Evolutionary conservation across 495 filamentous ascomycete species (phyloP).

Genomic region (Durotheca rogersii): DNA sequence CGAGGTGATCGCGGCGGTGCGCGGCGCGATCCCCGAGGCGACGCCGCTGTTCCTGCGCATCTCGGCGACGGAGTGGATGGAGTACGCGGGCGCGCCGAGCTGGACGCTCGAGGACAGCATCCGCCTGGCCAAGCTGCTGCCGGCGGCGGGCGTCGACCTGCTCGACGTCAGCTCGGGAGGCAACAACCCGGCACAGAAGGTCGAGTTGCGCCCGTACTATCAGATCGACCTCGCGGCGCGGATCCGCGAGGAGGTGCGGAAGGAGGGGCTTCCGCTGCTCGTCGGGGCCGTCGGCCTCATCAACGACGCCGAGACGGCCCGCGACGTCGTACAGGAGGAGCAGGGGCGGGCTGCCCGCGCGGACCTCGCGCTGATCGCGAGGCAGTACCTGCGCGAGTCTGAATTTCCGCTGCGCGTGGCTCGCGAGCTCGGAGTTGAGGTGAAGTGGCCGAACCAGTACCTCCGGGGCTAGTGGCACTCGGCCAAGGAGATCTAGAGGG

Average conservation of each 20-base stretch:
- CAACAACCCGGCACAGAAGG: constrained; percentile 60
- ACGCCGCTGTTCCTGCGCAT: constrained; percentile 71
- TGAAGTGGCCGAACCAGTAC: constrained; percentile 60
- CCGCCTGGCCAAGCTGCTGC: constrained; percentile 62
- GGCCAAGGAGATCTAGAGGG: constrained; percentile 30
- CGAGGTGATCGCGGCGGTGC: constrained; percentile 19
- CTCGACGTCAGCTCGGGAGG: constrained; percentile 74
- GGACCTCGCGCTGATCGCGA: constrained; percentile 63
- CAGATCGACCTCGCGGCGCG: constrained; percentile 64
- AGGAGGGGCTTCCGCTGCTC: constrained; percentile 54
- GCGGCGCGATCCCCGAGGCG: constrained; percentile 41
- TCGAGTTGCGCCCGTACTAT: constrained; percentile 57
- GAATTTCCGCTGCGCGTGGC: constrained; percentile 65
- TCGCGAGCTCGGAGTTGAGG: constrained; percentile 57
- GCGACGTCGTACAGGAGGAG: constrained; percentile 56
- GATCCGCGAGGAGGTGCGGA: constrained; percentile 58
- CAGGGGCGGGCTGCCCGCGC: constrained; percentile 51
- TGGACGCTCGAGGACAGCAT: constrained; percentile 68
- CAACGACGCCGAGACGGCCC: constrained; percentile 61
- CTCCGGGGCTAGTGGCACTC: constrained; percentile 28
- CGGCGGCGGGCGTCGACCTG: constrained; percentile 68
- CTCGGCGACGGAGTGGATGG: constrained; percentile 73
- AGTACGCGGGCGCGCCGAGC: constrained; percentile 51
- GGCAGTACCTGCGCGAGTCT: constrained; percentile 67
- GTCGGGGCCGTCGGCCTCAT: constrained; percentile 78